A percentile compares a stretch with the other conserved stretches of the same genome.
Evolutionary conservation across 2,329 filamentous ascomycete species (phyloP).

Genomic region (Emericellopsis atlantica): DNA sequence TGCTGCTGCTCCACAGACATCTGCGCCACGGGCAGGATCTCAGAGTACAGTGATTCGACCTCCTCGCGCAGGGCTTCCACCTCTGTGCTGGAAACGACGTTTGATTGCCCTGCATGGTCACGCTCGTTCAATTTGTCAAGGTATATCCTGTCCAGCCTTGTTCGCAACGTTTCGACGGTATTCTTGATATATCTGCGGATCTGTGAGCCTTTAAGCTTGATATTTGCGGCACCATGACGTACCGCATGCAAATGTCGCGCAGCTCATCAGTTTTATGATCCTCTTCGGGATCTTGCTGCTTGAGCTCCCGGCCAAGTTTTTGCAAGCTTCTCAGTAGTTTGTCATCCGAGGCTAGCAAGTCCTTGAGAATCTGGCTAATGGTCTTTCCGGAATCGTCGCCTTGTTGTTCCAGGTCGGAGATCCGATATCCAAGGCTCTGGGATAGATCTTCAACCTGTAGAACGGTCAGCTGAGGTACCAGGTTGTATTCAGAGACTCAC

Average conservation of each 20-base stretch:
- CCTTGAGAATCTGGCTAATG: conserved; percentile 34
- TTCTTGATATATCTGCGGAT: conserved; percentile 38
- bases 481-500: conserved; percentile 15
- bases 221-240: conserved; percentile 2
- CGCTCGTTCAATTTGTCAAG: conserved; percentile 27
- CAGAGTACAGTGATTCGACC: conserved; percentile 55
- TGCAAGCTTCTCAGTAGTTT: conserved; percentile 52
- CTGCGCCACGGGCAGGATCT: conserved; percentile 56
- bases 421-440: conserved; percentile 29
- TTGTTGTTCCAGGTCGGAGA: conserved; percentile 38
- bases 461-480: neutral
- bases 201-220: neutral
- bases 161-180: conserved; percentile 40
- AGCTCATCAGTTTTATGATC: conserved; percentile 40
- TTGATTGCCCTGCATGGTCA: conserved; percentile 13
- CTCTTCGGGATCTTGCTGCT: conserved; percentile 37
- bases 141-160: conserved; percentile 42
- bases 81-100: conserved; percentile 21
- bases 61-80: conserved; percentile 45
- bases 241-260: conserved; percentile 45
- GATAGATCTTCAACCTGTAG: conserved; percentile 33
- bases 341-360: conserved; percentile 47
- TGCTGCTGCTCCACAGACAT: conserved; percentile 61
- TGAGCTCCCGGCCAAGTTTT: conserved; percentile 50
- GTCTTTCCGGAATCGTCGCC: conserved; percentile 26